Base-by-base conservation (phyloP, 495 filamentous ascomycete species). In the Aspergillus ellipticus region DNA sequence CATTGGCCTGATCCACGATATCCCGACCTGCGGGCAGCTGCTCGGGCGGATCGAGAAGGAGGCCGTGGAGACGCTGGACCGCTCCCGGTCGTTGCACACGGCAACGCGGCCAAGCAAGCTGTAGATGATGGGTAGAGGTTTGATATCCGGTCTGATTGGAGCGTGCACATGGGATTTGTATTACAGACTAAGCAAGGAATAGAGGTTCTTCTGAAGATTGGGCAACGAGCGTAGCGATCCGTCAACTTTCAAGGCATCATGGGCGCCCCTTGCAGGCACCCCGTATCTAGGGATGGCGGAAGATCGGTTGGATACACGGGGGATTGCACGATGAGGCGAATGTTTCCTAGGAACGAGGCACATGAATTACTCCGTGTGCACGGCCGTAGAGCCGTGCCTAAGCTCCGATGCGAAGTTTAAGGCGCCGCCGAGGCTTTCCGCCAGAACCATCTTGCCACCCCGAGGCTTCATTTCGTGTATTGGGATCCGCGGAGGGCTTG, bases 1-100 rank as follows among this genome's bases (percentile, higher is more conserved):
- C 49, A 85, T 88, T 57, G 85, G 85, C 1, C 64, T 88, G 45
- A 88, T 88, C 52, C 82, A 87, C 47, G 85, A 88, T 63, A 81
- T 88, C 41, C 85, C 85, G 0, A 87, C 82, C 3, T 88, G 85
- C 63, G 74, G 68, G 21, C 77, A 74, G 7, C 68, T 88, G 31
- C 66, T 87, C 2, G 63, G 64, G 45, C 74, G 85, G 13, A 87
- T 88, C 49, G 85, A 88, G 72, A 74, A 64, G 59, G 85, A 88
- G 57, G 85, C 85, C n/a, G 69, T 82, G 51, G 77, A 85, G 58
- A 53, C 76, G 9, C 63, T 79, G 66, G 57, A 63, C 54, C 70
- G 72, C 29, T 69, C 67, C 21, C 54, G 47, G 54, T 69, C 72
- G 49, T 61, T 80, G 63, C 76, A 68, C 57, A 69, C 45, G 54